Evolutionary conservation across 129 eudicot genomes (phyloP).

Genomic region (Logfia minima): DNA sequence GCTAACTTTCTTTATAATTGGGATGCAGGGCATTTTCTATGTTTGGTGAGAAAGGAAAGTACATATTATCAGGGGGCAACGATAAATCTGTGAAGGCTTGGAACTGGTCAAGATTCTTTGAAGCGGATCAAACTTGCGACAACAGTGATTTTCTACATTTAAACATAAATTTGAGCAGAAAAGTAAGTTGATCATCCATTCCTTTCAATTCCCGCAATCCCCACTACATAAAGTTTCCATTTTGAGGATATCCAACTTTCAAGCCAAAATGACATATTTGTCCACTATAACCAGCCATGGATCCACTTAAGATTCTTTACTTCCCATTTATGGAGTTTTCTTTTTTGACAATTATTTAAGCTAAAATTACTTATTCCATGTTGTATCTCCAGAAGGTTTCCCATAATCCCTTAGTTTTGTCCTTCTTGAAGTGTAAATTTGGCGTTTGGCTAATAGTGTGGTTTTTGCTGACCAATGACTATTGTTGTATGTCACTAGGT

Average conservation of each 20-base stretch:
- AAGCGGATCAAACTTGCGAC: slow-evolving; percentile 39
- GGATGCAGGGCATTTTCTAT: slow-evolving; percentile 65
- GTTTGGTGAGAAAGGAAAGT: slow-evolving; percentile 95
- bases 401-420: not conserved
- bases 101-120: slow-evolving; percentile 69
- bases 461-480: not conserved
- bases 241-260: slow-evolving; percentile 9
- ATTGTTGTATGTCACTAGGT: slow-evolving; percentile 50
- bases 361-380: not conserved
- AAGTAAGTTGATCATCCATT: slow-evolving; percentile 46
- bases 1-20: not conserved
- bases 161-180: slow-evolving; percentile 66
- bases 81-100: slow-evolving; percentile 89
- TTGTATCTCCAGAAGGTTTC: not conserved
- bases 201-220: not conserved
- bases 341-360: not conserved
- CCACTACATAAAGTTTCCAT: no score
- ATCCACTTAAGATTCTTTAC: not conserved
- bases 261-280: not conserved
- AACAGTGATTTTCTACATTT: slow-evolving; percentile 42
- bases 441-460: not conserved
- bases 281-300: not conserved
- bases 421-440: slow-evolving; percentile 21
- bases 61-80: slow-evolving; percentile 85
- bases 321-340: not conserved